Conservation (phyloP, 768 basidiomycete genomes). For the Lactarius trivialis region DNA sequence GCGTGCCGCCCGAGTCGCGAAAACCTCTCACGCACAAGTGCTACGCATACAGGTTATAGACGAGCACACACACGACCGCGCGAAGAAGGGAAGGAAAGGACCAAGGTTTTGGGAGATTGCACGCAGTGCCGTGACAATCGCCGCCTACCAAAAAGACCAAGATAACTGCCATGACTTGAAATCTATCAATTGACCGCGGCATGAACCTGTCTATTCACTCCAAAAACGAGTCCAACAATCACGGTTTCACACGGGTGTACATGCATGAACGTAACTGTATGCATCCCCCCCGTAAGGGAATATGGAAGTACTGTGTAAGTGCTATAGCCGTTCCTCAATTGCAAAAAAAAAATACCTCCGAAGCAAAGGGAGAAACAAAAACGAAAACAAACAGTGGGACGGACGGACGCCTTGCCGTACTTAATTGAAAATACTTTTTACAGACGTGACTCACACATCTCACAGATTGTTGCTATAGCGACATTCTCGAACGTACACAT, state of each 20-base stretch:
- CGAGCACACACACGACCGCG: not conserved
- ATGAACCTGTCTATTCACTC: not conserved
- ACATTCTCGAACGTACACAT: conserved; percentile 22
- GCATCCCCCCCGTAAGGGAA: not conserved
- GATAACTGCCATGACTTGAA: too few species aligned
- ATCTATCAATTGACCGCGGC: too few species aligned
- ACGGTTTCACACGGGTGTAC: not conserved
- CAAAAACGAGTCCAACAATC: not conserved
- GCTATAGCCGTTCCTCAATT: not conserved
- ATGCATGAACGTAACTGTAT: not conserved
- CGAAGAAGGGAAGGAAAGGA: not conserved
- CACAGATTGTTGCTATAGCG: conserved; percentile 23
- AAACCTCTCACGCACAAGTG: not conserved
- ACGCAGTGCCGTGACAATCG: not conserved
- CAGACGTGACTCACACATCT: conserved; percentile 29
- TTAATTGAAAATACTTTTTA: conserved; percentile 3
- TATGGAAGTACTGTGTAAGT: not conserved
- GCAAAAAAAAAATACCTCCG: not conserved
- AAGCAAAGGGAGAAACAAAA: not conserved
- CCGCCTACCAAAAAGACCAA: too few species aligned
- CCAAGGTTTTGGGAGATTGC: not conserved
- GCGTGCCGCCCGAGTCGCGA: not conserved
- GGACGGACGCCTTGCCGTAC: not conserved
- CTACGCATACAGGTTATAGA: not conserved
- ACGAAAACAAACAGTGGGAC: not conserved